Conservation (phyloP, 331 rosid species). For the Spiraea crenata region DNA sequence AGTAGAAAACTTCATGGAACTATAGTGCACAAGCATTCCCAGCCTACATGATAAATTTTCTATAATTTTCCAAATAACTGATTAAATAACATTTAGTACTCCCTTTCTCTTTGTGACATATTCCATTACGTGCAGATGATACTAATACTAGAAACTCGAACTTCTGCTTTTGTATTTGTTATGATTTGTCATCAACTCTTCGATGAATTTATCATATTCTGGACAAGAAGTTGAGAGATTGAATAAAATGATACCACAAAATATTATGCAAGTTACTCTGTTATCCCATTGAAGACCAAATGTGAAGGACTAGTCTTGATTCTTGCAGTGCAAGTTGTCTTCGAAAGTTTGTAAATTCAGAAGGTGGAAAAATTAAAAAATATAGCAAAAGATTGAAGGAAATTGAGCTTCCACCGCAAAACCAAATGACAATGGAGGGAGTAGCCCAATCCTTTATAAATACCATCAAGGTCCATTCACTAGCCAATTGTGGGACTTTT, state of each 20-base stretch:
- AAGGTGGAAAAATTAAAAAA: not conserved
- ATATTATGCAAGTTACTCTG: not conserved
- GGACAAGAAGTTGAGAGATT: not conserved
- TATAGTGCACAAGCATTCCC: not conserved
- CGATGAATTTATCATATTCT: not conserved
- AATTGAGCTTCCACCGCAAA: no score
- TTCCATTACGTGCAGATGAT: not conserved
- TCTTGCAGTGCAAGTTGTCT: not conserved
- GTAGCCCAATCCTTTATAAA: no score
- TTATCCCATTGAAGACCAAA: not conserved
- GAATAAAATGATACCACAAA: not conserved
- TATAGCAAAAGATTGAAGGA: not conserved
- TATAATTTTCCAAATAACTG: not conserved
- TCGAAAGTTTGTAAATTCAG: not conserved
- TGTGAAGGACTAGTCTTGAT: not conserved
- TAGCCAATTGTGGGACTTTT: no score
- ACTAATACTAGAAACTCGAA: not conserved
- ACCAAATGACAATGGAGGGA: no score
- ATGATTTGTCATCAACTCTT: not conserved
- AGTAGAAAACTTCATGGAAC: no score
- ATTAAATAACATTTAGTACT: not conserved
- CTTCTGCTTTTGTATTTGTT: not conserved
- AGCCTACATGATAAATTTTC: not conserved
- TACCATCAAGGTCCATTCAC: no score
- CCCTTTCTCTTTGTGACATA: not conserved